phyloP scores from a whole-genome alignment of 805 yeast species.

The Ogataea angusta region DNA sequence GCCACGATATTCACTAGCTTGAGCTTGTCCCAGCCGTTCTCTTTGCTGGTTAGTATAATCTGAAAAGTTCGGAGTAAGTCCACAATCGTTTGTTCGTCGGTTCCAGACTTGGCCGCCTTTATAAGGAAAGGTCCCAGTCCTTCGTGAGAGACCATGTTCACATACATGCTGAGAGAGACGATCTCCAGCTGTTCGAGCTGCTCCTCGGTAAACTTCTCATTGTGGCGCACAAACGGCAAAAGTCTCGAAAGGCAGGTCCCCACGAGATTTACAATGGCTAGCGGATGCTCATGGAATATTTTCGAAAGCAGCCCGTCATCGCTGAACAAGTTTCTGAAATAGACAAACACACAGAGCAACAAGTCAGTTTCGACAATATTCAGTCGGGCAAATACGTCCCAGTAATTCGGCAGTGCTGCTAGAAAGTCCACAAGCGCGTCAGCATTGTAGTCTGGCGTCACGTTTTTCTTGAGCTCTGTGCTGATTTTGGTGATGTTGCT shows the following conservation, averaged over 20 bases:
- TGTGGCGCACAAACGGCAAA: not conserved
- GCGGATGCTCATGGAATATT: conserved; percentile 7
- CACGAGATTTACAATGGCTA: conserved; percentile 6
- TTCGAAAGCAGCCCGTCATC: conserved; percentile 12
- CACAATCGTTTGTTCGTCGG: conserved; percentile 3
- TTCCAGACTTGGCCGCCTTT: conserved; percentile 1
- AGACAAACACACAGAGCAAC: conserved; percentile 11
- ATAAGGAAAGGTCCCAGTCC: conserved; percentile 30
- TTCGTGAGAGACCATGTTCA: conserved; percentile 31
- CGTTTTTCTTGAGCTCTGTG: conserved; percentile 3
- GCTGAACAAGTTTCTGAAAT: conserved; percentile 11
- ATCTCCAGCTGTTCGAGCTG: conserved; percentile 15
- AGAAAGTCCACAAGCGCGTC: conserved; percentile 9
- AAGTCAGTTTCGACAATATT: conserved; percentile 1
- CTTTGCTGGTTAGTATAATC: conserved; percentile 37
- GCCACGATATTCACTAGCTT: conserved; percentile 38
- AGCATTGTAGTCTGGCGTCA: conserved; percentile 4
- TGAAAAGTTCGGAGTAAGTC: conserved; percentile 32
- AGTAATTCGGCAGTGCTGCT: conserved; percentile 1
- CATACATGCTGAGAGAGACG: conserved; percentile 24
- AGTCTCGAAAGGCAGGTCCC: not conserved
- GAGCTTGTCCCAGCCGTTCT: conserved; percentile 38
- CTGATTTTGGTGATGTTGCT: conserved; percentile 15
- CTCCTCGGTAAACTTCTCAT: conserved; percentile 17
- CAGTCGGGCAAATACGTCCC: not conserved